Evolutionary conservation across 805 yeast species (phyloP).

Genomic region (Wickerhamiella alocasiicola): DNA sequence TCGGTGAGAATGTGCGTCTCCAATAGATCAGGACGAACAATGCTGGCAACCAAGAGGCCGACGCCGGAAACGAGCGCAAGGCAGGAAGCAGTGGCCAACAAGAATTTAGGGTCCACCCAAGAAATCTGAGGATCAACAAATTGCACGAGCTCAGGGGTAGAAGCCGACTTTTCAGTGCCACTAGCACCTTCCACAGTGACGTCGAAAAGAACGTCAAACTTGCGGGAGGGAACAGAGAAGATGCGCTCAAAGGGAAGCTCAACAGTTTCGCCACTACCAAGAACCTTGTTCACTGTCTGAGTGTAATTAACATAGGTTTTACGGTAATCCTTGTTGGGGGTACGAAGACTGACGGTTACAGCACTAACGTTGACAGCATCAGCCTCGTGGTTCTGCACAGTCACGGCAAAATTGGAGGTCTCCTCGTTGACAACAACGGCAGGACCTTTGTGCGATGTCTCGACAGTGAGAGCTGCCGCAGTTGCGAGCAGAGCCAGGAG

Average conservation of each 20-base stretch:
- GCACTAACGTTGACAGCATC: conserved; percentile 18
- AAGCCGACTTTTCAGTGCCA: conserved; percentile 17
- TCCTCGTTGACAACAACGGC: conserved; percentile 21
- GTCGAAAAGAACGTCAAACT: conserved; percentile 40
- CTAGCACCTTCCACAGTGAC: conserved; percentile 15
- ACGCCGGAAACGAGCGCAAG: conserved; percentile 36
- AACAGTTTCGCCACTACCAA: conserved; percentile 38
- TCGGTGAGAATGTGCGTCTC: conserved; percentile 9
- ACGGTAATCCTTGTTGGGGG: conserved; percentile 12
- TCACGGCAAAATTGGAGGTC: conserved; percentile 19
- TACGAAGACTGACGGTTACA: conserved; percentile 18
- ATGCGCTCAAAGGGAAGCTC: conserved; percentile 26
- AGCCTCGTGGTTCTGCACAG: conserved; percentile 21
- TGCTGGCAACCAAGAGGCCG: conserved; percentile 35
- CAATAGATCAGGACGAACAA: conserved; percentile 18
- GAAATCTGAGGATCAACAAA: conserved; percentile 58
- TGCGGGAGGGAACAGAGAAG: conserved; percentile 20
- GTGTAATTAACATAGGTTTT: conserved; percentile 50
- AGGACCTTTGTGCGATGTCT: conserved; percentile 2
- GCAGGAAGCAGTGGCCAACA: conserved; percentile 48
- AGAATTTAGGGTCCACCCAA: conserved; percentile 56
- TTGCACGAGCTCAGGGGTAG: conserved; percentile 27
- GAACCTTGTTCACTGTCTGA: conserved; percentile 45
- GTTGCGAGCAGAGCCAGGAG: background rate
- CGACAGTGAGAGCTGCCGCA: conserved; percentile 5